Base-by-base conservation (phyloP, 2,329 filamentous ascomycete genomes). In the Aspergillus persii region DNA sequence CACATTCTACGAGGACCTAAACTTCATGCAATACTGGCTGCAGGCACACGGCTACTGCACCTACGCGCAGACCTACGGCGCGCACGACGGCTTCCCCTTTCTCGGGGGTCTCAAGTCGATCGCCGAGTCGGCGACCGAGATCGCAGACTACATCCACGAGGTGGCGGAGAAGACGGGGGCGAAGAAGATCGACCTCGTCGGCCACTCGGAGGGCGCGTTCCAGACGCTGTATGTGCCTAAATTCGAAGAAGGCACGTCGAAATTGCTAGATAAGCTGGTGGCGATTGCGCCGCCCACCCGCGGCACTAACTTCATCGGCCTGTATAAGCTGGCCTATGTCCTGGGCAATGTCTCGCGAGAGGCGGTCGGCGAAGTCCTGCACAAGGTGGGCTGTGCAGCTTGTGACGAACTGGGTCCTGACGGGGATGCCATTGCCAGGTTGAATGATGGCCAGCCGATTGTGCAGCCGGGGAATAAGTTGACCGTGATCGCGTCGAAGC, bases 131-230 rank as follows among this genome's bases (percentile, higher is more conserved):
- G 73, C 76, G 3, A 57, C 58, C 8, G 73, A 79, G 49, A 76
- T 80, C 54, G 77, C 76, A 2, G 66, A 57, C 2, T 80, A 78
- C 63, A 69, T 79, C 56, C 68, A 66, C 23, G 68, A 75, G 44
- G 76, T 80, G 0, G 60, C 65, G 15, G 54, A 67, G 4, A 68
- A 71, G 58, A 77, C 77, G 2, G 73, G 72, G 8, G 72, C 74
- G 4, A 48, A 56, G n/a, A 77, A 76, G 52, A 67, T 80, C 31
- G 72, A 79, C 56, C 58, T 79, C 0, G 75, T 80, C 15, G 77
- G 77, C 7, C 77, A 80, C 63, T 79, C 77, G 2, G 77, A 80
- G 63, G 77, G 77, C 48, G 77, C 69, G 5, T 77, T 79, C 56
- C 76, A 78, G 58, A 57, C 72, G 1, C 65, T 80, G 2, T 76